These are phyloP conservation scores for Corniculantispora saksenae DNA, from an alignment of 2,329 filamentous ascomycete genomes.

Conservation along the genomic window DNA sequence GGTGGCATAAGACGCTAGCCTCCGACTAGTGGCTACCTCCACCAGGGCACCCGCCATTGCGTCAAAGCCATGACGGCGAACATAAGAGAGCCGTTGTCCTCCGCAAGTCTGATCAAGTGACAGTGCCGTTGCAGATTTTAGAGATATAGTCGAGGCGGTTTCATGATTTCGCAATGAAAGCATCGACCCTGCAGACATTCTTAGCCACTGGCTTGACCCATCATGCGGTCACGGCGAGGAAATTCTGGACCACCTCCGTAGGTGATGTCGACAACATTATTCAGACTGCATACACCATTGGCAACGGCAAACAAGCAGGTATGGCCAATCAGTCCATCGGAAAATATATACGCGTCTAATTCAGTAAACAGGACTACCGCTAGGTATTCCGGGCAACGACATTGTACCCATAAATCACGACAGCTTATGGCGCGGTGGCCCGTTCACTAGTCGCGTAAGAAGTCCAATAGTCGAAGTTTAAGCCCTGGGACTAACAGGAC, in stretches of 20 bases:
- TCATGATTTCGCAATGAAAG: background rate
- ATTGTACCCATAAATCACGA: slow-evolving; percentile 49
- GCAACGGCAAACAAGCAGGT: slow-evolving; percentile 50
- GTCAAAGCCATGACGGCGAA: background rate
- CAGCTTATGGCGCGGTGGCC: slow-evolving; percentile 51
- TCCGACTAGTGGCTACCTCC: background rate
- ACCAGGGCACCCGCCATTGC: background rate
- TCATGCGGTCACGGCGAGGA: background rate
- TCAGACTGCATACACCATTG: slow-evolving; percentile 46
- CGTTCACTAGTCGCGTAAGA: slow-evolving; percentile 44
- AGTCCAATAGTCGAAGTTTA: background rate
- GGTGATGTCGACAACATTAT: slow-evolving; percentile 25
- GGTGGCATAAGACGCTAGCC: background rate
- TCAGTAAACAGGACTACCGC: slow-evolving; percentile 33
- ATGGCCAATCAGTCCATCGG: background rate
- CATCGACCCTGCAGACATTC: background rate
- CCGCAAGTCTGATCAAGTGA: background rate
- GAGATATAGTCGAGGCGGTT: background rate
- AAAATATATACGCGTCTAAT: background rate
- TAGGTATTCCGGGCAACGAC: slow-evolving; percentile 44
- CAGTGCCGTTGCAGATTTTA: background rate
- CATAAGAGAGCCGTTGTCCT: background rate
- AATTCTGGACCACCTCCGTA: slow-evolving; percentile 16
- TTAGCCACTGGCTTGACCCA: background rate
- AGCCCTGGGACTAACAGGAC: background rate